Evolutionary conservation across 768 basidiomycete species (phyloP), one percentile per base, ranked within the genome.

Genomic region (Serendipita sp.): DNA sequence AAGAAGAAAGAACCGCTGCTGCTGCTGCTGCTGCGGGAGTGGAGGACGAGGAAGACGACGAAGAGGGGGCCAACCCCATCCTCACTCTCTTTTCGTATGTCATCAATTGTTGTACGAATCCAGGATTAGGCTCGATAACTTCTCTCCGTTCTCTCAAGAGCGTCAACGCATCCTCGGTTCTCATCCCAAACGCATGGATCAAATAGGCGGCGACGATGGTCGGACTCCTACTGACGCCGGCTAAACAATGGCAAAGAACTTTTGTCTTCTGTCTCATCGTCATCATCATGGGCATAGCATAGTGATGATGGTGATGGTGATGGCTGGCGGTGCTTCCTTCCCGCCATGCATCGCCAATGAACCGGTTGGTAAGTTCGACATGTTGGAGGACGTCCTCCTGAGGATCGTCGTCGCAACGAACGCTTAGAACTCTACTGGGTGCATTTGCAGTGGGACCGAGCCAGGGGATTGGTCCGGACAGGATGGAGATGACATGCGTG

Each of bases 221-320:
- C 1, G 78, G 79, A 7, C 77, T 78, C n/a, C 79, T 76, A 2
- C 78, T 80, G 5, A 80, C 74, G 11, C 73, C 79, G 1, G 78
- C 79, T 1, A 72, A 73, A 68, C 79, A 80, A 64, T 80, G 79
- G 0, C 80, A 75, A 3, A 80, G 71, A 41, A 79, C 74, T 63
- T 67, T 72, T 24, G 16, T 60, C 18, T 60, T 37, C 30, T 60
- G 24, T 38, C 8, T 18, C n/a, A 8, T 51, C 1, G 18, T 51
- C 8, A n/a, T 51, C 8, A n/a, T 18, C n/a, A n/a, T 8, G 48
- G 5, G 13, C 41, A 24, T 41, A 13, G 7, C 13, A 13, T 13
- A 13, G 41, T 7, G 41, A 13, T 41, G 41, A 41, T 41, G 5
- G 41, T 41, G 5, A 13, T 41, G 5, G 41, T 41, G 5, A 13